Base-by-base conservation (phyloP, 371 early-diverging fungal species). In the Mucor plumbeus region DNA sequence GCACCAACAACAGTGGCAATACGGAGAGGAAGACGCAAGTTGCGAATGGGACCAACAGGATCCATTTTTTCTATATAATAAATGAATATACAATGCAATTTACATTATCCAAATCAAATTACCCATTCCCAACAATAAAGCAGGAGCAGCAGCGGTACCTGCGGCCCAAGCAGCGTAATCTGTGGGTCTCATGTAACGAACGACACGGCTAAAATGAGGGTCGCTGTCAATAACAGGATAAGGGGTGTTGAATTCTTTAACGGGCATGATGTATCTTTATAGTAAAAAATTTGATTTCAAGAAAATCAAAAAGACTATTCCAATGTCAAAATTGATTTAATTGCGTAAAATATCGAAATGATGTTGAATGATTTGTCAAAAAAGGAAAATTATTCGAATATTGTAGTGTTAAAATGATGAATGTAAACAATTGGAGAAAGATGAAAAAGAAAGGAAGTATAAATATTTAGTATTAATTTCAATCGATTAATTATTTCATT, bases 171-270 rank as follows among this genome's bases (percentile, higher is more conserved):
- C 75, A 60, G 80, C 88, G 65, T 90, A 91, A 82, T 98, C 98
- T 17, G 87, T 78, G 55, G 90, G 74, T 63, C 98, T 89, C 79
- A 97, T 91, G 85, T 96, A 97, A 61, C 94, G 85, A 61, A 96
- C 87, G 5, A 98, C 95, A 64, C 94, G 89, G 72, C 72, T 74
- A 70, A 97, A 90, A 71, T 94, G 92, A 47, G 91, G 91, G 73
- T 91, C 91, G 63, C 84, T 82, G 79, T 91, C 91, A 74, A 91
- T 91, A 65, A 87, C 83, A 43, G 86, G 87, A 74, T 83, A 87
- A 47, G 83, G 82, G 33, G 84, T 81, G 69, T 83, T 76, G 71
- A 85, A 71, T 67, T 83, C 72, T 71, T 81, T 77, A 34, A 78
- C 74, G 41, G 84, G 81, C 84, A 84, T 84, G 41, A 43, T 64